phyloP scores from a whole-genome alignment of 2,329 filamentous ascomycete species.

The Ophiostoma piceae region DNA sequence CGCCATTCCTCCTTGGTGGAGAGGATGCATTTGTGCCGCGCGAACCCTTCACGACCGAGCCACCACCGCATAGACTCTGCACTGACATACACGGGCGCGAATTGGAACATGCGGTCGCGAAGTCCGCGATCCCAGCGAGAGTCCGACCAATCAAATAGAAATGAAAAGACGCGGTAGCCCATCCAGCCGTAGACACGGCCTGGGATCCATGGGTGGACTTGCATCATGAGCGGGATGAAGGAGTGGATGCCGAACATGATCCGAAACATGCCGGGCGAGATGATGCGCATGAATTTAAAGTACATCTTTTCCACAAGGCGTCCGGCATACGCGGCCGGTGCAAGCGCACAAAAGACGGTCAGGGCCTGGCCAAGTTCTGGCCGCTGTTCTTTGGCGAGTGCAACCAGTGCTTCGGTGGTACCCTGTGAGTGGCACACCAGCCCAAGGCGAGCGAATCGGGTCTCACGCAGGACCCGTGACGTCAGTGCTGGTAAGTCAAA shows the following conservation, averaged over 20 bases:
- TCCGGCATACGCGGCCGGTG: constrained; percentile 85
- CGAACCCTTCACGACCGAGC: constrained; percentile 81
- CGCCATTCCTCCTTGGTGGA: constrained; percentile 65
- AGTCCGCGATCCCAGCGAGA: constrained; percentile 75
- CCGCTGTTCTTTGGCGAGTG: constrained; percentile 81
- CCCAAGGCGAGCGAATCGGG: constrained; percentile 74
- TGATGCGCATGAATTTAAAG: constrained; percentile 83
- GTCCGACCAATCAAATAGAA: constrained; percentile 85
- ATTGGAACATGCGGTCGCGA: constrained; percentile 81
- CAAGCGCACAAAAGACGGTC: constrained; percentile 84
- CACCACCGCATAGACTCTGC: constrained; percentile 93
- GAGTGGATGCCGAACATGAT: constrained; percentile 85
- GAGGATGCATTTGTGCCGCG: constrained; percentile 75
- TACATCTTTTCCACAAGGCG: constrained; percentile 80
- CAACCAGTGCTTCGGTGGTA: constrained; percentile 81
- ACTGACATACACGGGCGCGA: constrained; percentile 83
- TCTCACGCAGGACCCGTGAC: constrained; percentile 73
- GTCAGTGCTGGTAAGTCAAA: constrained; percentile 79
- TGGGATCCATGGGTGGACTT: constrained; percentile 64
- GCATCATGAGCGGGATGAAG: constrained; percentile 92
- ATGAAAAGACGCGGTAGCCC: constrained; percentile 84
- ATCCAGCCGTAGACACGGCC: constrained; percentile 68
- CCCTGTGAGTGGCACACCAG: constrained; percentile 87
- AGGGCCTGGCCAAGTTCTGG: constrained; percentile 78
- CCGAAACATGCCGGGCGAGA: constrained; percentile 70